Evolutionary conservation across 345 rosid species (phyloP).

Genomic region (Camelina sativa): DNA sequence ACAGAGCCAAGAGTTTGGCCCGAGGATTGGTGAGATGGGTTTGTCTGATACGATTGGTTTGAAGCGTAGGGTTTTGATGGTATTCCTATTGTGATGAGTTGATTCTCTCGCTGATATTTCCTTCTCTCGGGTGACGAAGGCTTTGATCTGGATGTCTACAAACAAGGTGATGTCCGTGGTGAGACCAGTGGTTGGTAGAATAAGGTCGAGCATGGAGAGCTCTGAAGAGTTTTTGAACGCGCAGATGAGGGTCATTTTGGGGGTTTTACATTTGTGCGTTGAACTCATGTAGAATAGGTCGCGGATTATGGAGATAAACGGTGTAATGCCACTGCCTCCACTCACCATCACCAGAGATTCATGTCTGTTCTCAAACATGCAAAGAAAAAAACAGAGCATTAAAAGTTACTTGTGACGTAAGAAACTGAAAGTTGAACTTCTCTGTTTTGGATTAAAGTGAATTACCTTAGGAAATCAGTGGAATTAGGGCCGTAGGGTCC

Average conservation of each 20-base stretch:
- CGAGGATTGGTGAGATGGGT: constrained; percentile 64
- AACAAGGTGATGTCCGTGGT: constrained; percentile 36
- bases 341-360: constrained; percentile 71
- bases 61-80: constrained; percentile 53
- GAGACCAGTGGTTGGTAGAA: constrained; percentile 49
- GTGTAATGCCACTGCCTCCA: constrained; percentile 85
- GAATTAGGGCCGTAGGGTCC: constrained; percentile 92
- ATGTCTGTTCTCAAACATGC: constrained; percentile 44
- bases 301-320: constrained; percentile 74
- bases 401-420: constrained; percentile 23
- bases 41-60: constrained; percentile 58
- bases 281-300: constrained; percentile 54
- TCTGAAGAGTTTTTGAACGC: constrained; percentile 65
- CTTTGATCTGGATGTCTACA: constrained; percentile 62
- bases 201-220: constrained; percentile 67
- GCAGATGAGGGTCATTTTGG: constrained; percentile 55
- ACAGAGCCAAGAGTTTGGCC: constrained; percentile 79
- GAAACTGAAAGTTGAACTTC: not conserved
- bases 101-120: constrained; percentile 23
- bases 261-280: constrained; percentile 43
- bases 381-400: not conserved
- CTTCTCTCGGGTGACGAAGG: constrained; percentile 66
- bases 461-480: constrained; percentile 63
- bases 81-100: not conserved
- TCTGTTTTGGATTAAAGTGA: not conserved